A percentile compares a stretch with the other conserved stretches of the same genome.
Evolutionary conservation across 306 rosid genomes (phyloP).

Genomic region (Sesbania bispinosa): DNA sequence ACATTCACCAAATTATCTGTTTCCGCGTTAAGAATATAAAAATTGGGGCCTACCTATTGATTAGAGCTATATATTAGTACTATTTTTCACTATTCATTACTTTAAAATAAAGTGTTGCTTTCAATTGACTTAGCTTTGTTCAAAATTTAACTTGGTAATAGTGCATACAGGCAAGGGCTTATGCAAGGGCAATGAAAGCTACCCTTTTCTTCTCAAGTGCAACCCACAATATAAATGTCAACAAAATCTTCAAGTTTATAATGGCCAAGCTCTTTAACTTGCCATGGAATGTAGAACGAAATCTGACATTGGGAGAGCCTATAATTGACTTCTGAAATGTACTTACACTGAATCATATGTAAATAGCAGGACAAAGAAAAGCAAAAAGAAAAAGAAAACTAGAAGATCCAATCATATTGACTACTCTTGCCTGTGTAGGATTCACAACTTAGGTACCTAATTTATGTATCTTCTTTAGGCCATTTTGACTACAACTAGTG

Average conservation of each 20-base stretch:
- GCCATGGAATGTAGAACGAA: conserved; percentile 85
- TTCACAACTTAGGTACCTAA: background rate
- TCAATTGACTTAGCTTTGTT: conserved; percentile 9
- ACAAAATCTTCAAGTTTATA: conserved; percentile 90
- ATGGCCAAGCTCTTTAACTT: conserved; percentile 87
- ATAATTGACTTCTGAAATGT: conserved; percentile 64
- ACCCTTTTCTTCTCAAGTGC: conserved; percentile 93
- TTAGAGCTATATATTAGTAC: conserved; percentile 19
- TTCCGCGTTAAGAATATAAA: conserved; percentile 31
- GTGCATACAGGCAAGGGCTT: conserved; percentile 77
- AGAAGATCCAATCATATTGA: background rate
- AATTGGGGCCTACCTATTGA: conserved; percentile 30
- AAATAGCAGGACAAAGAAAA: conserved; percentile 23
- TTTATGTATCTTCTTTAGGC: background rate
- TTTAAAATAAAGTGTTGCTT: conserved; percentile 30
- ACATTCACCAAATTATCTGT: conserved; percentile 19
- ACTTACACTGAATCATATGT: conserved; percentile 26
- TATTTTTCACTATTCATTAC: background rate
- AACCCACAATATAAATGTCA: conserved; percentile 91
- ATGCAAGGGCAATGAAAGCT: conserved; percentile 88
- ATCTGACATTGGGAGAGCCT: conserved; percentile 85
- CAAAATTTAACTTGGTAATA: background rate
- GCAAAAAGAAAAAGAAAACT: background rate
- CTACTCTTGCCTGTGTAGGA: no score
- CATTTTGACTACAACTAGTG: conserved; percentile 5